phyloP scores from a whole-genome alignment of 306 rosid genomes.

The Elaeagnus macrophylla region DNA sequence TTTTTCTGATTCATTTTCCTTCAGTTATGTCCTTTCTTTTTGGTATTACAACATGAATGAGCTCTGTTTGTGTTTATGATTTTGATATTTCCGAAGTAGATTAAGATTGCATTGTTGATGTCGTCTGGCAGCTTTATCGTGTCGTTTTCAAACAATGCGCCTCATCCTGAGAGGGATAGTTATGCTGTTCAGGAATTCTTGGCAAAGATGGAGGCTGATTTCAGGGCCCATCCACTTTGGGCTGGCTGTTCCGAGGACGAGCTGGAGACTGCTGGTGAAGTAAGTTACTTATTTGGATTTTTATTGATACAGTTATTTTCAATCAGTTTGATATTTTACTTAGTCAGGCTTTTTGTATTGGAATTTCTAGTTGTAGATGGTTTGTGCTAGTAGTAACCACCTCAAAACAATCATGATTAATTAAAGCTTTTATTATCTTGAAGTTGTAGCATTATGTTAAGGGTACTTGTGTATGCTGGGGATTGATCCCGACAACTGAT shows the following conservation, averaged over 20 bases:
- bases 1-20: background rate
- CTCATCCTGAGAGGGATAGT: conserved; percentile 85
- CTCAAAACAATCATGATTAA: too few species aligned
- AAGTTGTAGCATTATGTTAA: too few species aligned
- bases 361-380: too few species aligned
- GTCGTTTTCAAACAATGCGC: conserved; percentile 73
- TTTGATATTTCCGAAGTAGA: too few species aligned
- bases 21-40: background rate
- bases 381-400: too few species aligned
- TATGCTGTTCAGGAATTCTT: conserved; percentile 72
- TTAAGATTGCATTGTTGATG: too few species aligned
- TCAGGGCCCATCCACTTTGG: conserved; percentile 95
- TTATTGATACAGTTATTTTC: too few species aligned
- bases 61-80: background rate
- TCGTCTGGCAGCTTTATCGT: conserved; percentile 69
- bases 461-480: too few species aligned
- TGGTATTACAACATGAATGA: background rate
- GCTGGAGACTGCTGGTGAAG: conserved; percentile 95
- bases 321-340: too few species aligned
- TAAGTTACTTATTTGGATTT: conserved; percentile 27
- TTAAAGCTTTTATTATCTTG: too few species aligned
- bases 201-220: conserved; percentile 80
- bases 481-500: too few species aligned
- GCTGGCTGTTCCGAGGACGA: conserved; percentile 89
- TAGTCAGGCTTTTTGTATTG: too few species aligned